Conservation (phyloP, 768 basidiomycete species). For the Pisolithus microcarpus region DNA sequence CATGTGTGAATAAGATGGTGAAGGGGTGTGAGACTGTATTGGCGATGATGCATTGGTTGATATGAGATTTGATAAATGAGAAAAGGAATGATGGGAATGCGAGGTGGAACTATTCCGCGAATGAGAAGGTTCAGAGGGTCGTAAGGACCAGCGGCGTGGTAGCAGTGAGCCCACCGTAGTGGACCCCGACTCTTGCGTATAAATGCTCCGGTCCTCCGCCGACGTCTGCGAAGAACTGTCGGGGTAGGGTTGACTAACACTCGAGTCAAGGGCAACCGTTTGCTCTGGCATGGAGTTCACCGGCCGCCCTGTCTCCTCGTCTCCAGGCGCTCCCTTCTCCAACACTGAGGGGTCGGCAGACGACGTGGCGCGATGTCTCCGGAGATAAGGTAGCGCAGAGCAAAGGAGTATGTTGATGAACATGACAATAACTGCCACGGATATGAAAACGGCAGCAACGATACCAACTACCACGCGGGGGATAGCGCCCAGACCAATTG, state of each 20-base stretch:
- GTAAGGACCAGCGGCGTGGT: conserved; percentile 28
- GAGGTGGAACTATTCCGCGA: conserved; percentile 20
- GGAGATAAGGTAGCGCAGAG: conserved; percentile 28
- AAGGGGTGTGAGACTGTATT: conserved; percentile 26
- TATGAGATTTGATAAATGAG: conserved; percentile 5
- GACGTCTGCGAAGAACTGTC: conserved; percentile 25
- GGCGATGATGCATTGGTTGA: conserved; percentile 23
- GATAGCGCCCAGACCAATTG: conserved; percentile 59
- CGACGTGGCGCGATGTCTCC: conserved; percentile 11
- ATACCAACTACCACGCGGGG: conserved; percentile 77
- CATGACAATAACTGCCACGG: conserved; percentile 61
- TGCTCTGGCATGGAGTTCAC: conserved; percentile 49
- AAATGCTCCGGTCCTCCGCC: conserved; percentile 19
- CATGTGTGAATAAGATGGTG: conserved; percentile 21
- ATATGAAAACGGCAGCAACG: conserved; percentile 64
- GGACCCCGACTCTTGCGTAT: conserved; percentile 29
- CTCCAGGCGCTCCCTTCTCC: conserved; percentile 24
- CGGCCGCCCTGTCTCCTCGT: conserved; percentile 29
- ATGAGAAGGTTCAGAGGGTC: conserved; percentile 21
- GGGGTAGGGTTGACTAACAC: conserved; percentile 39
- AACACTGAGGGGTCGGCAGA: conserved; percentile 13
- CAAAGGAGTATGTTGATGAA: conserved; percentile 61
- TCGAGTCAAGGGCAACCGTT: conserved; percentile 33
- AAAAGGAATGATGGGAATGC: conserved; percentile 26
- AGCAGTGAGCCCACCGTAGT: conserved; percentile 30